A percentile compares a stretch with the other conserved stretches of the same genome.
phyloP scores from a whole-genome alignment of 768 basidiomycete genomes.

The Trametes coccinea region DNA sequence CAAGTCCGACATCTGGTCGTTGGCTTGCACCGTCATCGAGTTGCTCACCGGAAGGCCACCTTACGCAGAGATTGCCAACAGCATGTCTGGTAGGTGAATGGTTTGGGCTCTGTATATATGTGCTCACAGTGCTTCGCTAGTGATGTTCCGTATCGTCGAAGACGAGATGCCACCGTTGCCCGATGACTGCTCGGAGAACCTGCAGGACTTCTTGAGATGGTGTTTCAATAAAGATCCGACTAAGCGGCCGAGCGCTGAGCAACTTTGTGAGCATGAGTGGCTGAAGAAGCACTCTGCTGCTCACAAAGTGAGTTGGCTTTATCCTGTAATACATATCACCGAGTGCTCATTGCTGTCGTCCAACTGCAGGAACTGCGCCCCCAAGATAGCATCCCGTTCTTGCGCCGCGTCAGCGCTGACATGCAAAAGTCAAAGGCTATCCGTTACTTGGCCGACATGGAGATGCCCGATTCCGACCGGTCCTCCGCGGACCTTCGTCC shows the following conservation, averaged over 20 bases:
- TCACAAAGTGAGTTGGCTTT: constrained; percentile 58
- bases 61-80: constrained; percentile 85
- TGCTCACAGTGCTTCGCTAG: constrained; percentile 37
- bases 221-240: constrained; percentile 91
- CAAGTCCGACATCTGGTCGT: constrained; percentile 93
- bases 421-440: constrained; percentile 69
- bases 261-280: constrained; percentile 91
- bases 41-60: constrained; percentile 91
- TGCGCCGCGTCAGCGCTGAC: constrained; percentile 88
- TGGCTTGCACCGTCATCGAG: constrained; percentile 94
- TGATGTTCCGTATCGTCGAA: constrained; percentile 98
- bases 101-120: too few species aligned
- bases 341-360: constrained; percentile 4
- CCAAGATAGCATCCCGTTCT: constrained; percentile 94
- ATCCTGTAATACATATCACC: not conserved
- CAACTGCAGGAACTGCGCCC: constrained; percentile 69
- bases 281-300: constrained; percentile 76
- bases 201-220: constrained; percentile 76
- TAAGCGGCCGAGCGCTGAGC: constrained; percentile 79
- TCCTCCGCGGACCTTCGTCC: constrained; percentile 43
- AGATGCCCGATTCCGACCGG: constrained; percentile 41
- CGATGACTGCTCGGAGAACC: constrained; percentile 69
- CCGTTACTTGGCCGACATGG: constrained; percentile 50
- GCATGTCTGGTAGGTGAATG: constrained; percentile 74
- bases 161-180: constrained; percentile 89